These are phyloP conservation scores for Lignosus rhinocerotis DNA, from an alignment of 1,284 basidiomycete species.

Conservation along the genomic window DNA sequence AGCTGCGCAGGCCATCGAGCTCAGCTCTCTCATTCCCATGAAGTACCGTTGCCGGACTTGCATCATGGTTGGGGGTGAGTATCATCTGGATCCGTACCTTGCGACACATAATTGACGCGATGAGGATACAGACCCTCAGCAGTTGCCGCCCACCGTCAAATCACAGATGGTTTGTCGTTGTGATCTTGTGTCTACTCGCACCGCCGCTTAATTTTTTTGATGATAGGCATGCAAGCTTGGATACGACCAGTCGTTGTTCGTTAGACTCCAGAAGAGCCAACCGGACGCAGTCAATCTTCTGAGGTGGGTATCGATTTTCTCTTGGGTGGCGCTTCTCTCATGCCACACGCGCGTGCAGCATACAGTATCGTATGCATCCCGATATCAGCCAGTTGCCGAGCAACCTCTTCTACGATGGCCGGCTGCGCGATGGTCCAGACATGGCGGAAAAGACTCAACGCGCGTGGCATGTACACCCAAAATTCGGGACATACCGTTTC, in stretches of 20 bases:
- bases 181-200: not conserved
- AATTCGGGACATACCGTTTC: conserved; percentile 90
- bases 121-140: conserved; percentile 78
- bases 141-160: conserved; percentile 95
- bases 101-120: not conserved
- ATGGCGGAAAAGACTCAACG: conserved; percentile 86
- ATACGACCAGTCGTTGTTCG: conserved; percentile 94
- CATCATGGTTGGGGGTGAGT: conserved; percentile 90
- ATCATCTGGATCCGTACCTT: no score
- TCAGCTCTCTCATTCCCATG: conserved; percentile 95
- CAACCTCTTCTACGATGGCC: conserved; percentile 83
- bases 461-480: conserved; percentile 82
- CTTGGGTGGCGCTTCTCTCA: not conserved
- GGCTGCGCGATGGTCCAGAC: conserved; percentile 83
- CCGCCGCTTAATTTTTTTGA: not conserved
- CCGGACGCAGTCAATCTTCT: conserved; percentile 87
- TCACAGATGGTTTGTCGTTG: conserved; percentile 66
- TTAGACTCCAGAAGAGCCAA: conserved; percentile 82
- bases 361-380: conserved; percentile 99
- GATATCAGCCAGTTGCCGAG: conserved; percentile 92
- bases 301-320: conserved; percentile 53
- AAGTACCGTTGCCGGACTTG: conserved; percentile 86
- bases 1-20: conserved; percentile 95
- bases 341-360: conserved; percentile 48
- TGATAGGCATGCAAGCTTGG: conserved; percentile 70